These are phyloP conservation scores for Lenzites betulinus DNA, from an alignment of 768 basidiomycete genomes.

Conservation along the genomic window DNA sequence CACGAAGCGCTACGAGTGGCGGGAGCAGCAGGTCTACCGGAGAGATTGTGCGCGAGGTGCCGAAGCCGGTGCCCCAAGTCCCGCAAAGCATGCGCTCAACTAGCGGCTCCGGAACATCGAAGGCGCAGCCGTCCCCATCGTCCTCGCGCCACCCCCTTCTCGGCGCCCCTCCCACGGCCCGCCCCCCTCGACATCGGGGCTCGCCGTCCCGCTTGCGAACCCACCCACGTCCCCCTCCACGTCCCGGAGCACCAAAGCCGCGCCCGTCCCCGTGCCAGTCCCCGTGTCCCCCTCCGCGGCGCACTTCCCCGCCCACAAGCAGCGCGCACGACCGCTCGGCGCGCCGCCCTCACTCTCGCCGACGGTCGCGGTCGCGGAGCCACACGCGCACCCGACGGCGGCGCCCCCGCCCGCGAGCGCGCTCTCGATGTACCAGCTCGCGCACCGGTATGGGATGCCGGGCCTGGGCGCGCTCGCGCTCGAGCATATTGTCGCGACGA, in stretches of 20 bases:
- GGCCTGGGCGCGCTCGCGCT: conserved; percentile 65
- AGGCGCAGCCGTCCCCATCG: neutral
- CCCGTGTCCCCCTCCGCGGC: conserved; percentile 37
- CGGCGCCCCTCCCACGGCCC: conserved; percentile 22
- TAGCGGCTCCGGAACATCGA: conserved; percentile 7
- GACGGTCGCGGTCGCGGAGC: conserved; percentile 49
- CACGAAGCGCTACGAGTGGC: conserved; percentile 52
- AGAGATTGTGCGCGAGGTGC: conserved; percentile 21
- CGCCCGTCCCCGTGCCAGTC: conserved; percentile 44
- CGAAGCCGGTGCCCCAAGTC: conserved; percentile 8
- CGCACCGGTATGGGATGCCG: conserved; percentile 73
- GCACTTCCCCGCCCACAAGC: conserved; percentile 47
- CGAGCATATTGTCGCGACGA: conserved; percentile 71
- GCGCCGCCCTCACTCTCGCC: conserved; percentile 27
- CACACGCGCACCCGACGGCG: conserved; percentile 70
- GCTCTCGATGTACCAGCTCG: conserved; percentile 72
- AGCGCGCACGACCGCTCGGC: conserved; percentile 32
- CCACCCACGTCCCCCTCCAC: conserved; percentile 30
- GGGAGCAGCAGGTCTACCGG: conserved; percentile 42
- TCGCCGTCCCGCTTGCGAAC: conserved; percentile 12
- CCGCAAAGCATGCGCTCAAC: conserved; percentile 8
- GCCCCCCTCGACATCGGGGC: neutral
- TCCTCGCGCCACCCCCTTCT: conserved; percentile 18
- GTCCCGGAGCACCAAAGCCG: conserved; percentile 38
- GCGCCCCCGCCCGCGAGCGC: conserved; percentile 68